phyloP scores from a whole-genome alignment of 768 basidiomycete genomes.

The Tulasnella sp. region DNA sequence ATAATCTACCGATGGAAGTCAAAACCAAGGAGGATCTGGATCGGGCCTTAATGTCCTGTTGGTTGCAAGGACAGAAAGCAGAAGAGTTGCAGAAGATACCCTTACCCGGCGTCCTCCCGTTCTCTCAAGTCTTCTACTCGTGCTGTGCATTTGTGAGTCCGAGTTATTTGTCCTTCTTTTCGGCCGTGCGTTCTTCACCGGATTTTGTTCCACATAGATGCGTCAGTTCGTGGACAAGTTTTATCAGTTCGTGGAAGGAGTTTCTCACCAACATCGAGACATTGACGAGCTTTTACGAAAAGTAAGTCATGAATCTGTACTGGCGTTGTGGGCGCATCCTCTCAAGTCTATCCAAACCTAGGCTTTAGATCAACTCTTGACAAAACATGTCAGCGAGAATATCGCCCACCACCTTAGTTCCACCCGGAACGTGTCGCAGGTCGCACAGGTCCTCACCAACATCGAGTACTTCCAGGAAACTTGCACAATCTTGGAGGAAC shows the following conservation, averaged over 20 bases:
- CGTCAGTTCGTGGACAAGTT: slow-evolving; percentile 87
- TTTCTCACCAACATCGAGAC: slow-evolving; percentile 80
- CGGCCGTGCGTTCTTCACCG: neutral
- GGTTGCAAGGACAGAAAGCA: slow-evolving; percentile 62
- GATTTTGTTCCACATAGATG: slow-evolving; percentile 38
- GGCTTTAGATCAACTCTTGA: slow-evolving; percentile 80
- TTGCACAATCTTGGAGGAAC: slow-evolving; percentile 73
- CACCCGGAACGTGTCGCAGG: slow-evolving; percentile 75
- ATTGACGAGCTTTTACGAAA: slow-evolving; percentile 86
- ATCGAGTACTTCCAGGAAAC: slow-evolving; percentile 83
- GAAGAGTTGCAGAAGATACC: slow-evolving; percentile 46
- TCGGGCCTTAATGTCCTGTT: slow-evolving; percentile 67
- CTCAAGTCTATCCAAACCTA: too few relatives aligned
- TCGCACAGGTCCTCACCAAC: slow-evolving; percentile 87
- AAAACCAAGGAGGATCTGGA: slow-evolving; percentile 47
- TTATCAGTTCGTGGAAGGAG: slow-evolving; percentile 92
- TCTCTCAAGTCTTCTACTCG: slow-evolving; percentile 92
- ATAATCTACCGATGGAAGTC: slow-evolving; percentile 70
- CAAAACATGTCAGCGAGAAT: slow-evolving; percentile 60
- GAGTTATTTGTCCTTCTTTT: neutral
- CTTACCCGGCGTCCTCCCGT: slow-evolving; percentile 68
- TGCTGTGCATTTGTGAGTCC: slow-evolving; percentile 73
- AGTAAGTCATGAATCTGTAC: slow-evolving; percentile 32
- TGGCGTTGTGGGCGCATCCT: too few relatives aligned
- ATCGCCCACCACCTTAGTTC: slow-evolving; percentile 62